A percentile compares a stretch with the other conserved stretches of the same genome.
These are phyloP conservation scores for Ceratocystis diversiconidia DNA, from an alignment of 2,329 filamentous ascomycete species.

Conservation along the genomic window DNA sequence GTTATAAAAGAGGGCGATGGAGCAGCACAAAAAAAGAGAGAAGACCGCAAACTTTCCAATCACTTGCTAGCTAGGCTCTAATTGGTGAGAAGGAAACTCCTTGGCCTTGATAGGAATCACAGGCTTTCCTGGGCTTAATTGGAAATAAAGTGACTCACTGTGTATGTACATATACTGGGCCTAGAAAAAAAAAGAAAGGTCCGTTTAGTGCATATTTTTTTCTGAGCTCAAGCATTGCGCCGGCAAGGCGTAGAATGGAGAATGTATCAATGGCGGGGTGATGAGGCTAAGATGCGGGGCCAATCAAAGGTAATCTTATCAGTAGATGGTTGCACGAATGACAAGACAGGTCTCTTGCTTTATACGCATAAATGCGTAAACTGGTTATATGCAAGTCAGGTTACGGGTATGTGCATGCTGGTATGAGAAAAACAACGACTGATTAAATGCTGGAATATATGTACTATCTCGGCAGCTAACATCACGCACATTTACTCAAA, in stretches of 20 bases:
- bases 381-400: not conserved
- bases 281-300: not conserved
- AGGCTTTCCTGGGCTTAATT: not conserved
- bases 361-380: not conserved
- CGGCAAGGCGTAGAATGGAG: not conserved
- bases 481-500: not conserved
- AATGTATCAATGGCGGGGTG: not conserved
- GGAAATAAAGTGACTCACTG: not conserved
- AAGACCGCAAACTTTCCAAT: not conserved
- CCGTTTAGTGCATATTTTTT: conserved; percentile 5
- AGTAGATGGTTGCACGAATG: not conserved
- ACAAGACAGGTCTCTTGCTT: not conserved
- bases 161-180: not conserved
- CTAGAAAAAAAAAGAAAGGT: not conserved
- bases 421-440: not conserved
- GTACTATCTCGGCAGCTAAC: not conserved
- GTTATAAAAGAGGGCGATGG: not conserved
- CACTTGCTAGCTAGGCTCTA: not conserved
- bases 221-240: not conserved
- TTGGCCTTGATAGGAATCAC: not conserved
- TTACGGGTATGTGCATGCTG: not conserved
- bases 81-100: conserved; percentile 1
- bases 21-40: not conserved
- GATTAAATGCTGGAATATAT: not conserved
- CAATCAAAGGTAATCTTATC: conserved; percentile 3